Evolutionary conservation across 176 grass and related monocot species (phyloP).

Genomic region (Cenchrus americanus): DNA sequence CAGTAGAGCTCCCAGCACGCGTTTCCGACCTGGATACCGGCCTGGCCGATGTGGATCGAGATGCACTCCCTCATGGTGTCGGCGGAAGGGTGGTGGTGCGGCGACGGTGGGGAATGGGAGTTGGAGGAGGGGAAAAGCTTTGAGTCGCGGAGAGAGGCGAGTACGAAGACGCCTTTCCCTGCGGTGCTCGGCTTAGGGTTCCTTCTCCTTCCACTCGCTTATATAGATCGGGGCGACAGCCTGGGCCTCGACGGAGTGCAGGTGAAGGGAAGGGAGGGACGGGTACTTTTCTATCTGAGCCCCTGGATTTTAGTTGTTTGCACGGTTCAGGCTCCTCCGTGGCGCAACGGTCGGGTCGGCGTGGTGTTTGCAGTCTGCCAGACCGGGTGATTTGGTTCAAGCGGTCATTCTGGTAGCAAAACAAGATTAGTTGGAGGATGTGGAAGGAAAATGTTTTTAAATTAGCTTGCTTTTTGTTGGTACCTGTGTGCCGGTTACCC

Average conservation of each 20-base stretch:
- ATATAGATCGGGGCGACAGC: conserved; percentile 16
- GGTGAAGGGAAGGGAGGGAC: conserved; percentile 30
- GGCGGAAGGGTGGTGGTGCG: not conserved
- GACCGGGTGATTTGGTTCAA: not conserved
- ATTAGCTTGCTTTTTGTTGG: not conserved
- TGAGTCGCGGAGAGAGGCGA: conserved; percentile 64
- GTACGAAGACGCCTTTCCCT: conserved; percentile 76
- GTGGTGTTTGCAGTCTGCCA: too few relatives aligned
- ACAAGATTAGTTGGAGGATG: fast-evolving
- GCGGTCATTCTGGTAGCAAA: fast-evolving
- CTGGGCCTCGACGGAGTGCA: conserved; percentile 32
- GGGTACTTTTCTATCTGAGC: not conserved
- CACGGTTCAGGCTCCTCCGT: fast-evolving
- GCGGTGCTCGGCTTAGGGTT: conserved; percentile 49
- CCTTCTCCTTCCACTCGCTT: not conserved
- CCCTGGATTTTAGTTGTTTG: fast-evolving
- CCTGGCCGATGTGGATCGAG: conserved; percentile 89
- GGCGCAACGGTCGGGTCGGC: conserved; percentile 3
- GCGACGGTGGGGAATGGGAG: not conserved
- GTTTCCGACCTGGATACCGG: conserved; percentile 87
- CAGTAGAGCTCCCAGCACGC: conserved; percentile 93
- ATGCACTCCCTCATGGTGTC: conserved; percentile 86
- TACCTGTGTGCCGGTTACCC: fast-evolving
- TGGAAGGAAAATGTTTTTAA: fast-evolving
- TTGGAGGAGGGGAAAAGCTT: not conserved